A percentile compares a stretch with the other conserved stretches of the same genome.
These are phyloP conservation scores for Solanum lycopersicoides DNA, from an alignment of 257 asterid genomes.

Conservation along the genomic window DNA sequence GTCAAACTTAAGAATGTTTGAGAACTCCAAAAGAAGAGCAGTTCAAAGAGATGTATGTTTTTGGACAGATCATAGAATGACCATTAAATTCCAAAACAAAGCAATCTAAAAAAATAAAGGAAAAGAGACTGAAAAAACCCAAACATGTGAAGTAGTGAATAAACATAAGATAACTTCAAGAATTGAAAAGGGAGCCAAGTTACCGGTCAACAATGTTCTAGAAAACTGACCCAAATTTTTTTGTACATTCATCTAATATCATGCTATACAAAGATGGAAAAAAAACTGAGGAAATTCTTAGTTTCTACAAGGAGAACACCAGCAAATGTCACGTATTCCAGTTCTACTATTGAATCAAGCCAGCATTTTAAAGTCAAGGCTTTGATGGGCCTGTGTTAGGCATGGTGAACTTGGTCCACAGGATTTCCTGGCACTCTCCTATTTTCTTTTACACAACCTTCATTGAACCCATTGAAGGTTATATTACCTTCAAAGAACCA, in stretches of 20 bases:
- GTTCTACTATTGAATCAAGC: neutral
- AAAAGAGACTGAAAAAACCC: neutral
- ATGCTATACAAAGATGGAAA: neutral
- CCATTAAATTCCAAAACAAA: neutral
- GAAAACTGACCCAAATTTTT: neutral
- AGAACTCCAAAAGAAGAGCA: neutral
- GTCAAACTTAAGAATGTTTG: neutral
- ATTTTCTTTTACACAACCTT: neutral
- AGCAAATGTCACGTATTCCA: neutral
- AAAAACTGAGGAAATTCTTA: neutral
- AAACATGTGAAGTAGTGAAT: neutral
- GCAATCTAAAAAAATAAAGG: neutral
- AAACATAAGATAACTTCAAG: neutral
- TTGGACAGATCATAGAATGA: neutral
- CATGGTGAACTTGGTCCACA: neutral
- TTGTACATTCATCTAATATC: neutral
- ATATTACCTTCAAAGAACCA: neutral
- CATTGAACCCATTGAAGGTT: neutral
- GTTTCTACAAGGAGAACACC: neutral
- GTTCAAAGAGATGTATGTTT: neutral
- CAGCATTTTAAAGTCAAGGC: neutral
- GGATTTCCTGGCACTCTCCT: neutral
- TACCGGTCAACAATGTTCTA: neutral
- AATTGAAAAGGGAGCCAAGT: neutral
- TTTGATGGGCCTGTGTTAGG: neutral